These are phyloP conservation scores for Ophiostoma piceae DNA, from an alignment of 2,329 filamentous ascomycete genomes.

Conservation along the genomic window DNA sequence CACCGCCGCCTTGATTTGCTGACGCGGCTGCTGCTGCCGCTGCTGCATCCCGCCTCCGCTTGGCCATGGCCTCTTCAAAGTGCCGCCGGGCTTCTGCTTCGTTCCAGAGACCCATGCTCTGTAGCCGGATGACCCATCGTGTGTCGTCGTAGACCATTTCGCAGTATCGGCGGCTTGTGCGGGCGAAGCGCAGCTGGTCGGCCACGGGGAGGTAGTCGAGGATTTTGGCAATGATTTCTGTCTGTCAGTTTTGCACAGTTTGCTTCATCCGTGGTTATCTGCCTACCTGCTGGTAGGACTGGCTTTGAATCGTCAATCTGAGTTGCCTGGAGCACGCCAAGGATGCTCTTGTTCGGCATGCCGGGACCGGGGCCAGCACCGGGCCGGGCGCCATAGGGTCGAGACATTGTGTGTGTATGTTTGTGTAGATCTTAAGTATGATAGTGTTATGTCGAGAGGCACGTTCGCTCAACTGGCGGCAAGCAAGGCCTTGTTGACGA, in stretches of 20 bases:
- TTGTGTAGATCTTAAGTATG: too few relatives aligned
- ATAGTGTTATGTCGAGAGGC: neutral
- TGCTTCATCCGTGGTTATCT: too few relatives aligned
- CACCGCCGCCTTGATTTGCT: neutral
- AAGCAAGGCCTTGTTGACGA: conserved; percentile 20
- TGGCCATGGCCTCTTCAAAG: conserved; percentile 66
- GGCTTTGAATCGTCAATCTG: conserved; percentile 76
- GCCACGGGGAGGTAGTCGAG: conserved; percentile 82
- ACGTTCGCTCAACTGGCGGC: conserved; percentile 19
- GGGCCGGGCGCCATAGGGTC: conserved; percentile 30
- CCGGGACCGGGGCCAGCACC: conserved; percentile 36
- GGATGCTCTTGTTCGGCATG: conserved; percentile 44
- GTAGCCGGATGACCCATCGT: conserved; percentile 82
- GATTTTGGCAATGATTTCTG: conserved; percentile 82
- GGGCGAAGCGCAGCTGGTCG: conserved; percentile 80
- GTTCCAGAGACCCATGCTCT: conserved; percentile 87
- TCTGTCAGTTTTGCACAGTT: neutral
- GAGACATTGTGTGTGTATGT: conserved; percentile 15
- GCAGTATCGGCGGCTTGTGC: conserved; percentile 76
- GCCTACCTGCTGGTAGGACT: conserved; percentile 71
- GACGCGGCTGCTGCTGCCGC: conserved; percentile 36
- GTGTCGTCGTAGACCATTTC: conserved; percentile 99
- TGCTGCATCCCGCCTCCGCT: conserved; percentile 51
- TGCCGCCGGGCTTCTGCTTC: conserved; percentile 76
- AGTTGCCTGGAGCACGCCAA: conserved; percentile 72